A percentile compares a stretch with the other conserved stretches of the same genome.
phyloP scores from a whole-genome alignment of 768 basidiomycete species.

The Leccinum arenicola region DNA sequence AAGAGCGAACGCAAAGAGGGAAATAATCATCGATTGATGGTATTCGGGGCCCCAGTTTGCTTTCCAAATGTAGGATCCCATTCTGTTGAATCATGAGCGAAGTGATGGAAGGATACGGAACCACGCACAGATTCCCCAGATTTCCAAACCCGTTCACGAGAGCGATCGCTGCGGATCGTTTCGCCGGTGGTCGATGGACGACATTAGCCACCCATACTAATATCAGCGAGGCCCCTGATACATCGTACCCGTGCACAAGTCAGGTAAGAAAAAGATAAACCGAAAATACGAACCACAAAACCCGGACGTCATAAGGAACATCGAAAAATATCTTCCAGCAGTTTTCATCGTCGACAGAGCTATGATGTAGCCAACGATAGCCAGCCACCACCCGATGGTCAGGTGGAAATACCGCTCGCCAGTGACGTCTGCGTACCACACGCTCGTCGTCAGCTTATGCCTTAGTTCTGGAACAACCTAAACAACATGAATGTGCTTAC shows the following conservation, averaged over 20 bases:
- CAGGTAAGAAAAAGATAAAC: neutral
- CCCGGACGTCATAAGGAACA: neutral
- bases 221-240: neutral
- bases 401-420: neutral
- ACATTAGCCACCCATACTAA: neutral
- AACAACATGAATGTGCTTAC: neutral
- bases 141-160: neutral
- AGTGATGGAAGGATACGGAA: neutral
- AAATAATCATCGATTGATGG: neutral
- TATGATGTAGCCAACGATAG: neutral
- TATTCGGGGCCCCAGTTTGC: neutral
- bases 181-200: neutral
- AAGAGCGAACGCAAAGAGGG: neutral
- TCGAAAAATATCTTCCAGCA: neutral
- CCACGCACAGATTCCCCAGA: neutral
- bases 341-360: neutral
- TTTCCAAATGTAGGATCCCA: neutral
- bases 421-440: neutral
- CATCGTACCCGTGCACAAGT: neutral
- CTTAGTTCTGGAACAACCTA: neutral
- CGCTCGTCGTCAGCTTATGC: neutral
- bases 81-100: neutral
- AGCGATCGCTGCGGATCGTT: neutral
- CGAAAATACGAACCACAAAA: neutral
- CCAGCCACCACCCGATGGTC: neutral